Base-by-base conservation (phyloP, 352 stramenopile genomes). In the Globisporangium splendens region DNA sequence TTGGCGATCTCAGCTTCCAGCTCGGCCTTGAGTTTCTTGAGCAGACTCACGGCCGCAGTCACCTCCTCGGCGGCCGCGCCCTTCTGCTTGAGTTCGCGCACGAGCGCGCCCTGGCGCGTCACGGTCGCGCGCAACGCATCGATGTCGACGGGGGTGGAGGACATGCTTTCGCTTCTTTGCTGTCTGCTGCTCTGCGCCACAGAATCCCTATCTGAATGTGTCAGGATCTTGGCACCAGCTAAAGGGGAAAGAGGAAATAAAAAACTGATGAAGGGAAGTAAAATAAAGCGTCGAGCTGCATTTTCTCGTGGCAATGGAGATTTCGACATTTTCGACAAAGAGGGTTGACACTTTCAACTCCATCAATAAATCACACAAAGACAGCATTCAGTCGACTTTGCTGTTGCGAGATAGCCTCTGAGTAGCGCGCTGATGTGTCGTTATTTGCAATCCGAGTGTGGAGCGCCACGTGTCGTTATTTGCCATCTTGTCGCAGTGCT, bases 61-160 rank as follows among this genome's bases (percentile, higher is more conserved):
- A 97, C 82, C 38, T 91, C 80, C 2, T 86, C 87, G 31, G 86
- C 83, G 28, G 86, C 81, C 38, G 72, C 85, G 50, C 94, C 93
- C 55, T 94, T 88, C 82, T 99, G 98, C 83, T 99, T 99, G 46
- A 99, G 76, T 68, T 98, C 81, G 41, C 96, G 91, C 63, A 99
- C 96, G 28, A 89, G 69, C 44, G 91, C 91, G 53, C 93, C 95
- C 68, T 99, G 97, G 59, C 95, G 96, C 60, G 96, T 98, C 63
- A 99, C 95, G 61, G 91, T 77, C 54, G 97, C 96, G 43, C 92
- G 91, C 24, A 99, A 74, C 18, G 82, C 93, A 53, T 98, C 96
- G 47, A 98, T 72, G 72, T 98, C 92, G 67, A 98, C 73, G n/a
- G 62, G 62, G 48, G 50, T 35, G 59, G 41, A 63, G 18, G 61